phyloP scores from a whole-genome alignment of 768 basidiomycete species.

The Mycena albidolilacea region DNA sequence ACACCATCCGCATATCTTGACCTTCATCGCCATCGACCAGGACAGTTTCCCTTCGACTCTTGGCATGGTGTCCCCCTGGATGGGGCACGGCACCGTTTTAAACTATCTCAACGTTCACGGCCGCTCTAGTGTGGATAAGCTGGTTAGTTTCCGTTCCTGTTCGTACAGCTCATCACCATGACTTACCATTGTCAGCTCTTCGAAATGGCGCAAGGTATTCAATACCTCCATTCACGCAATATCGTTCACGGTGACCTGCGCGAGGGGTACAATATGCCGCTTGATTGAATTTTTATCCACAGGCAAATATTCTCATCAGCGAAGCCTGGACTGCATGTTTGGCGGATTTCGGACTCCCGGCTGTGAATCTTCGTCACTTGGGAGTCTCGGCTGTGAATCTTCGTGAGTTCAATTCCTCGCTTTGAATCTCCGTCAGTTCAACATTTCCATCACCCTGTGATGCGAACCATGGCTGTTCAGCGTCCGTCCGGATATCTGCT shows the following conservation, averaged over 20 bases:
- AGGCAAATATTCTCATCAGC: background rate
- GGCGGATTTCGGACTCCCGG: no score
- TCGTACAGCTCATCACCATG: background rate
- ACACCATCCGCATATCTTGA: background rate
- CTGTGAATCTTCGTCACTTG: no score
- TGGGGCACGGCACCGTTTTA: background rate
- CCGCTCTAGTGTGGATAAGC: background rate
- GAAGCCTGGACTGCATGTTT: background rate
- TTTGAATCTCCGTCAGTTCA: no score
- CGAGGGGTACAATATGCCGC: background rate
- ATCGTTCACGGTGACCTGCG: background rate
- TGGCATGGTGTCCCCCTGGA: background rate
- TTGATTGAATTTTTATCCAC: background rate
- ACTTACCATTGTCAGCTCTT: background rate
- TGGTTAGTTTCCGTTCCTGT: background rate
- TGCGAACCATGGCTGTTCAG: no score
- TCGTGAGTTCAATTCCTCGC: no score
- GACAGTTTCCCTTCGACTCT: background rate
- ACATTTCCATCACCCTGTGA: no score
- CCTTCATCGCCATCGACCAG: background rate
- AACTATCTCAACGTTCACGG: background rate
- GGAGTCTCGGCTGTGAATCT: no score
- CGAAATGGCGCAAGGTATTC: background rate
- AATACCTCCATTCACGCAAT: background rate
- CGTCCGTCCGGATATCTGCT: no score